Percentiles rank a stretch among this genome's conserved stretches.
Conservation (phyloP, 164 flowering plant genomes). For the Santalum album region DNA sequence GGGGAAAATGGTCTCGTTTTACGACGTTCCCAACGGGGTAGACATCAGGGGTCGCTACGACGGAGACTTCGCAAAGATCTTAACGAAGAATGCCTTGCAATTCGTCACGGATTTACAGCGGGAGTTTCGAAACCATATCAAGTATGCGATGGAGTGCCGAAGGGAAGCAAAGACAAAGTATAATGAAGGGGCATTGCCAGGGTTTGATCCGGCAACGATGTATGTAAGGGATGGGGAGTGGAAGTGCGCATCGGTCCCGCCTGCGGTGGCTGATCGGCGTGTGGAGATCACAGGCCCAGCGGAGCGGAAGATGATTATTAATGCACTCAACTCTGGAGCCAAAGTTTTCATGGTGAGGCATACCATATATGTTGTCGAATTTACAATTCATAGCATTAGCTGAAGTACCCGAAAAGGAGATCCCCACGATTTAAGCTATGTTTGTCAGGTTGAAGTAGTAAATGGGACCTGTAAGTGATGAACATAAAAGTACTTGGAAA, state of each 20-base stretch:
- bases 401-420: too few species aligned
- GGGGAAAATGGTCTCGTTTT: slow-evolving; percentile 10
- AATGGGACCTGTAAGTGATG: too few species aligned
- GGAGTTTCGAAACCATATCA: slow-evolving; percentile 48
- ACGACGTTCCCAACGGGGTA: slow-evolving; percentile 76
- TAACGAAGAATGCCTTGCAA: slow-evolving; percentile 59
- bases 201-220: slow-evolving; percentile 75
- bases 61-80: slow-evolving; percentile 46
- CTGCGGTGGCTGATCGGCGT: slow-evolving; percentile 70
- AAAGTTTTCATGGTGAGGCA: slow-evolving; percentile 76
- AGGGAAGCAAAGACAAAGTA: slow-evolving; percentile 53
- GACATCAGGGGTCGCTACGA: slow-evolving; percentile 67
- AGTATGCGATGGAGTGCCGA: slow-evolving; percentile 75
- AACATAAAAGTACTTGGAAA: too few species aligned
- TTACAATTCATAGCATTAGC: not conserved
- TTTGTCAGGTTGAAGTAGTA: too few species aligned
- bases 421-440: not conserved
- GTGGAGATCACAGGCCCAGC: slow-evolving; percentile 95
- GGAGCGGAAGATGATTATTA: slow-evolving; percentile 90
- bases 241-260: slow-evolving; percentile 64
- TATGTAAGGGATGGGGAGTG: slow-evolving; percentile 62
- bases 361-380: not conserved
- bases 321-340: slow-evolving; percentile 92
- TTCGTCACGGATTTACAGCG: slow-evolving; percentile 76
- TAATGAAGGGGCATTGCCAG: slow-evolving; percentile 57